These are phyloP conservation scores for Ceratobasidium sp. DNA, from an alignment of 1,284 basidiomycete genomes.

Conservation along the genomic window DNA sequence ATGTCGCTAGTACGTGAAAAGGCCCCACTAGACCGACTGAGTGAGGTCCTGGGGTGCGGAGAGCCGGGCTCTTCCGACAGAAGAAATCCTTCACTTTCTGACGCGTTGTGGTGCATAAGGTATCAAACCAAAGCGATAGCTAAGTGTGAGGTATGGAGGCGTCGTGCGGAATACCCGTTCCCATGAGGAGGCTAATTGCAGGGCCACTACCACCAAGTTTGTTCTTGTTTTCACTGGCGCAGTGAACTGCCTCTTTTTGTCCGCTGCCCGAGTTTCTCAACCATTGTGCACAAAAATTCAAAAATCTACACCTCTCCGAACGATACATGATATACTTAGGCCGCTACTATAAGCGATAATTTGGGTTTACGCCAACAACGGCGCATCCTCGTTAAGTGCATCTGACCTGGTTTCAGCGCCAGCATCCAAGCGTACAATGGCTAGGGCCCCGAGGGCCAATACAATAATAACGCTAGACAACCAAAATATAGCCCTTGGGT, in stretches of 20 bases:
- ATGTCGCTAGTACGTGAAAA: constrained; percentile 1
- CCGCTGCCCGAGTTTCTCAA: background rate
- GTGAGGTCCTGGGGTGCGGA: background rate
- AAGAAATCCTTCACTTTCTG: constrained; percentile 24
- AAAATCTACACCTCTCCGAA: background rate
- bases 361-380: background rate
- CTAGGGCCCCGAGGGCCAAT: constrained; percentile 28
- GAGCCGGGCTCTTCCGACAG: constrained; percentile 5
- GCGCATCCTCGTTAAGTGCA: constrained; percentile 17
- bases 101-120: constrained; percentile 2
- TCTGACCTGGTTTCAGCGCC: background rate
- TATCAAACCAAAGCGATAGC: constrained; percentile 2
- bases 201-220: background rate
- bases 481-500: constrained; percentile 66
- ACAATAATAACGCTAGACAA: constrained; percentile 32
- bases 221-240: too few relatives aligned
- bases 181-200: background rate
- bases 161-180: background rate
- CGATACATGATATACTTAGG: background rate
- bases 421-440: background rate
- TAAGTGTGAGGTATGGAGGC: background rate
- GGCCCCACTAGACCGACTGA: background rate
- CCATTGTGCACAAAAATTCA: background rate
- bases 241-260: too few relatives aligned
- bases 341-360: background rate